Base-by-base conservation (phyloP, 2,329 filamentous ascomycete genomes). In the Ambrosiella beaveri region DNA sequence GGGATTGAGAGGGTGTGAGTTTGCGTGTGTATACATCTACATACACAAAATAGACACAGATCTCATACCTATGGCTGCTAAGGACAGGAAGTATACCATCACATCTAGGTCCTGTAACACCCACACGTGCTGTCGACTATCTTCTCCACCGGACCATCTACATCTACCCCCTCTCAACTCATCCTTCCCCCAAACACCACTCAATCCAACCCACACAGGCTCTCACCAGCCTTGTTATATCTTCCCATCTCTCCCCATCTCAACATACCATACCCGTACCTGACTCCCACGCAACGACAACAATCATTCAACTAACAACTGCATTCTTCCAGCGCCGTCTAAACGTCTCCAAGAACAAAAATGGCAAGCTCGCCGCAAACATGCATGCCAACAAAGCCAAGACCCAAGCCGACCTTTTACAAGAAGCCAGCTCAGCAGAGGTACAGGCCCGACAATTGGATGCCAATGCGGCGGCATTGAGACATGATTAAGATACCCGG, bases 331-430 rank as follows among this genome's bases (percentile, higher is more conserved):
- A 89, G 85, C 82, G 84, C 66, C 79, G 87, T 63, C 82, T 81
- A 17, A 79, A 82, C 39, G 67, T 75, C 52, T 71, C 69, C 60
- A 81, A 73, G 69, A 71, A 71, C 52, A 80, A 81, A 64, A n/a
- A 39, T 17, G 82, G 86, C 13, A 90, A 88, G 66, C 74, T 94
- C 11, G 78, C 78, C 39, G 71, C 75, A 38, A 82, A 89, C 66
- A 74, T 95, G 12, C 78, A 83, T 57, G 82, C 82, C 40, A 86
- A 95, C 71, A 86, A 85, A 71, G 82, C 80, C 64, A 81, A 87
- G 71, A 88, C 85, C 7, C 77, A 81, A 57, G 75, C 72, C 37
- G 80, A 84, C 61, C 82, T 81, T 1, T 72, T 95, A 54, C 80
- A 82, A 62, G 77, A 85, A 63, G 78, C 75, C 3, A 88, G 86